Evolutionary conservation across 2,329 filamentous ascomycete species (phyloP).

Genomic region (Beauveria australis): DNA sequence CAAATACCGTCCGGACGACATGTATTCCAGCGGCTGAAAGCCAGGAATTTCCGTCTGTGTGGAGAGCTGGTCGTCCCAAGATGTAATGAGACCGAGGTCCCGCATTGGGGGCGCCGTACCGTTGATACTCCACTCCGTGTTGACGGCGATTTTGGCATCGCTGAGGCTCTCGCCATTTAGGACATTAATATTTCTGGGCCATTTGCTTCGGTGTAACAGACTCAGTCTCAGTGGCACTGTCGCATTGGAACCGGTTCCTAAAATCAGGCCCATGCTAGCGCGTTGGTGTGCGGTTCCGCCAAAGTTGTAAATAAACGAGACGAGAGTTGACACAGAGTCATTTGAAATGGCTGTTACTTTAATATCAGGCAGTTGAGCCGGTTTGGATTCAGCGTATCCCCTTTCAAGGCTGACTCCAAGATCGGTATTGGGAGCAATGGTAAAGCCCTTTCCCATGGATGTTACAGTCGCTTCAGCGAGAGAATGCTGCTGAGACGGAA

Average conservation of each 20-base stretch:
- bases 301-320: conserved; percentile 67
- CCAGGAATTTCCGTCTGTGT: conserved; percentile 59
- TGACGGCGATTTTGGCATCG: conserved; percentile 63
- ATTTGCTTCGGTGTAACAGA: conserved; percentile 56
- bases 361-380: conserved; percentile 50
- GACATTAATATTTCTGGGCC: conserved; percentile 39
- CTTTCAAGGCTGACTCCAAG: conserved; percentile 49
- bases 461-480: conserved; percentile 56
- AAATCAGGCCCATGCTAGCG: conserved; percentile 71
- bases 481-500: conserved; percentile 58
- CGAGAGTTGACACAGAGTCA: conserved; percentile 70
- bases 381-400: conserved; percentile 48
- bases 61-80: conserved; percentile 64
- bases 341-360: conserved; percentile 71
- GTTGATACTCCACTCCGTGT: conserved; percentile 78
- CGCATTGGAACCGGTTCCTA: conserved; percentile 74
- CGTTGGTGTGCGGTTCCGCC: conserved; percentile 52
- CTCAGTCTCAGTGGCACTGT: conserved; percentile 63
- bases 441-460: conserved; percentile 65
- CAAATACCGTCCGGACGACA: conserved; percentile 71
- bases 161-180: conserved; percentile 36
- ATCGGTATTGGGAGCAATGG: conserved; percentile 51
- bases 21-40: conserved; percentile 78
- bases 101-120: conserved; percentile 62
- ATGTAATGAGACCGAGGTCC: conserved; percentile 54